These are phyloP conservation scores for Tuber melanosporum DNA, from an alignment of 495 filamentous ascomycete species.

Conservation along the genomic window DNA sequence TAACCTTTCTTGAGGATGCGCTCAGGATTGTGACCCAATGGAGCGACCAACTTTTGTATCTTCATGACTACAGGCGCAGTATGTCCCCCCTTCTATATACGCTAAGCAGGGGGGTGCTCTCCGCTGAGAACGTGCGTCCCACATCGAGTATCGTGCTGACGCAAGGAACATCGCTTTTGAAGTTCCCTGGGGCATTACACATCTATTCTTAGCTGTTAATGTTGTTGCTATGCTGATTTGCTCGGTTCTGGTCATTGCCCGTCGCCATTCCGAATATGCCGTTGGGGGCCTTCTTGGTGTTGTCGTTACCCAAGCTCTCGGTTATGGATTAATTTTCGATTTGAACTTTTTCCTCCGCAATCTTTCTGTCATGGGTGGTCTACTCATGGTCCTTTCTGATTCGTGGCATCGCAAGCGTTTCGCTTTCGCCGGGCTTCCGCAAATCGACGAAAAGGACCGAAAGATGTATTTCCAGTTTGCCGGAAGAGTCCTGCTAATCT, in stretches of 20 bases:
- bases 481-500: slow-evolving; percentile 90
- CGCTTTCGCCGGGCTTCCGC: slow-evolving; percentile 86
- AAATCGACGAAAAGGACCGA: slow-evolving; percentile 95
- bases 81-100: slow-evolving; percentile 41
- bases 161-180: slow-evolving; percentile 29
- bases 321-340: slow-evolving; percentile 97
- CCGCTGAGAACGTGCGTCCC: not conserved
- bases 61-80: slow-evolving; percentile 92
- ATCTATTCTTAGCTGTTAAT: slow-evolving; percentile 87
- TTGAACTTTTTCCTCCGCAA: slow-evolving; percentile 99
- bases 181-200: slow-evolving; percentile 88
- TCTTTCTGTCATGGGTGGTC: slow-evolving; percentile 88
- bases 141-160: slow-evolving; percentile 4
- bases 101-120: slow-evolving; percentile 14
- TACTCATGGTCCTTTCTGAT: slow-evolving; percentile 96
- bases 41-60: slow-evolving; percentile 88
- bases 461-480: slow-evolving; percentile 99
- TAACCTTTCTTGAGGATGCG: slow-evolving; percentile 96
- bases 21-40: slow-evolving; percentile 96
- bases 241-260: slow-evolving; percentile 78
- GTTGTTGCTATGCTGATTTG: slow-evolving; percentile 81
- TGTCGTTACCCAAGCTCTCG: slow-evolving; percentile 90
- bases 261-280: slow-evolving; percentile 85
- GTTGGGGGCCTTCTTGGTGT: slow-evolving; percentile 84
- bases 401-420: slow-evolving; percentile 97